These are phyloP conservation scores for Sclerotinia glacialis DNA, from an alignment of 2,329 filamentous ascomycete genomes.

Conservation along the genomic window DNA sequence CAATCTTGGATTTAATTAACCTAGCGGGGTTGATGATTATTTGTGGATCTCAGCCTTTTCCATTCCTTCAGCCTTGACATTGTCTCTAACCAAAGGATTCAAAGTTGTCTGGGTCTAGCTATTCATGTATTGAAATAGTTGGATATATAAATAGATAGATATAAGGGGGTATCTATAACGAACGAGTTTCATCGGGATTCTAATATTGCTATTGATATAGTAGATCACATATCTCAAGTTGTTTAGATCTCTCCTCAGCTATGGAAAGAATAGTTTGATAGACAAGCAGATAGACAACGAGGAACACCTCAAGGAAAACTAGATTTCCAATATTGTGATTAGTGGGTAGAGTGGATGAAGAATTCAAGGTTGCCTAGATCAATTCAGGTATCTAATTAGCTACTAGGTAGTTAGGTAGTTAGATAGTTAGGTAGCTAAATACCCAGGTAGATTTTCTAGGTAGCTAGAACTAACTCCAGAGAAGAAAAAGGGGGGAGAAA, in stretches of 20 bases:
- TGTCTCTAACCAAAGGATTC: background rate
- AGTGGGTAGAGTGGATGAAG: background rate
- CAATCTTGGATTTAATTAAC: conserved; percentile 5
- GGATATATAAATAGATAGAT: background rate
- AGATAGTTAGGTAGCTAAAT: background rate
- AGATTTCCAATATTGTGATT: background rate
- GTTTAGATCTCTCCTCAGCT: background rate
- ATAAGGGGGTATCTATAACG: background rate
- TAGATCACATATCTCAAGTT: background rate
- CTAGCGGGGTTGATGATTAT: conserved; percentile 3
- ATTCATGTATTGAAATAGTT: background rate
- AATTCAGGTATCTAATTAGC: background rate
- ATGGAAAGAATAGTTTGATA: background rate
- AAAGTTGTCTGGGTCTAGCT: background rate
- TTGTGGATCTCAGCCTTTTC: background rate
- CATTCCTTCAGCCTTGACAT: background rate
- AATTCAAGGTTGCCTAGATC: background rate
- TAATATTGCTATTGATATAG: background rate
- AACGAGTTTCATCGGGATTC: background rate
- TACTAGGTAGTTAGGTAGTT: background rate
- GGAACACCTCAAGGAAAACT: background rate
- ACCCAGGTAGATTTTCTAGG: background rate
- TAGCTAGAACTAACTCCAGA: background rate
- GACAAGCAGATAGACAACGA: background rate
- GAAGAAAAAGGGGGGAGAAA: background rate